phyloP scores from a whole-genome alignment of 768 basidiomycete genomes.

The Tremella yokohamensis region DNA sequence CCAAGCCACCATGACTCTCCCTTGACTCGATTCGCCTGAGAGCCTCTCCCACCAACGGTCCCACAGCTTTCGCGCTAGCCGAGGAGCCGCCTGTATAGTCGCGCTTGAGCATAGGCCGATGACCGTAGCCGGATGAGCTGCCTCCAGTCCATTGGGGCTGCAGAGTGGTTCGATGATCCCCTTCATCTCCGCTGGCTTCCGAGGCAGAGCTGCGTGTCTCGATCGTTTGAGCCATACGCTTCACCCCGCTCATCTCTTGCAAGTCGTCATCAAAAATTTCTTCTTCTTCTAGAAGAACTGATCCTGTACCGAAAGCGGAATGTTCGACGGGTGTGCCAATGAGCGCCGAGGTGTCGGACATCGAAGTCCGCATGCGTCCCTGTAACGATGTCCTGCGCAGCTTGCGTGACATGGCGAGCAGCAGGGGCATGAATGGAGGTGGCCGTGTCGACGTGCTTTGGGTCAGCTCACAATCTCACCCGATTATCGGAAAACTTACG shows the following conservation, averaged over 20 bases:
- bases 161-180: constrained; percentile 5
- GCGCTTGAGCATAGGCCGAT: constrained; percentile 6
- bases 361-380: constrained; percentile 17
- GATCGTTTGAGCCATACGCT: constrained; percentile 30
- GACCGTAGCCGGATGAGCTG: constrained; percentile 15
- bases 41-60: neutral
- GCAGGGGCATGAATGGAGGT: constrained; percentile 41
- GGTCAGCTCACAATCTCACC: neutral
- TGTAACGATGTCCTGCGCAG: constrained; percentile 34
- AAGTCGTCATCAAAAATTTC: constrained; percentile 19
- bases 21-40: neutral
- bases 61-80: neutral
- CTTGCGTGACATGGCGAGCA: constrained; percentile 35
- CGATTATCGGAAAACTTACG: constrained; percentile 17
- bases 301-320: constrained; percentile 3
- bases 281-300: constrained; percentile 37
- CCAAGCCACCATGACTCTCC: constrained; percentile 17
- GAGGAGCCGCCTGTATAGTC: constrained; percentile 8
- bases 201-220: constrained; percentile 26
- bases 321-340: neutral
- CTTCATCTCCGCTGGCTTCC: constrained; percentile 27
- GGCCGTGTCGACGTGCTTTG: constrained; percentile 21
- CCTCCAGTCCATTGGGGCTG: constrained; percentile 36
- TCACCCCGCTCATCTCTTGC: constrained; percentile 26
- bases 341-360: constrained; percentile 1